Conservation (phyloP, 2,329 filamentous ascomycete species). For the Epichloe typhina region DNA sequence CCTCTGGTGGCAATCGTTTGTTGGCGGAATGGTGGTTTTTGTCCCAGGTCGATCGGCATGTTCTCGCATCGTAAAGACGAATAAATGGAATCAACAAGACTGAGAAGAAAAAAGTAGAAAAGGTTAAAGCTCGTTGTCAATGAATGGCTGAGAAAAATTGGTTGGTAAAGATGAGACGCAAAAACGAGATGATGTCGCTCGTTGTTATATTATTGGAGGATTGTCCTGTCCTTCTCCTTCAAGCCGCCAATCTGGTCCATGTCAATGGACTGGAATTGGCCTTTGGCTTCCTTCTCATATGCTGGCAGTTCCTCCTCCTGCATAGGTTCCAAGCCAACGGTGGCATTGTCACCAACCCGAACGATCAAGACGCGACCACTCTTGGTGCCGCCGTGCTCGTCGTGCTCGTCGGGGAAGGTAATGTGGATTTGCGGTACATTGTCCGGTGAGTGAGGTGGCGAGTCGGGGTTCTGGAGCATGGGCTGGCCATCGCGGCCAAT, state of each 20-base stretch:
- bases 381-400: slow-evolving; percentile 67
- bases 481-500: slow-evolving; percentile 65
- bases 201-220: slow-evolving; percentile 20
- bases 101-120: background rate
- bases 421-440: slow-evolving; percentile 92
- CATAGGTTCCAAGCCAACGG: slow-evolving; percentile 78
- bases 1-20: background rate
- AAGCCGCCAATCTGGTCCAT: slow-evolving; percentile 88
- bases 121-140: background rate
- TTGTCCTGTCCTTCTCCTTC: slow-evolving; percentile 64
- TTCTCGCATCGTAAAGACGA: too few species aligned
- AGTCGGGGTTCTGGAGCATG: slow-evolving; percentile 62
- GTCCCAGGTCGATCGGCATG: too few species aligned
- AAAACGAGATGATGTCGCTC: slow-evolving; percentile 5
- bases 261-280: slow-evolving; percentile 84
- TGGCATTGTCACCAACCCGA: slow-evolving; percentile 72
- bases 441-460: slow-evolving; percentile 65
- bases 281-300: slow-evolving; percentile 69
- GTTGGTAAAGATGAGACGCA: slow-evolving; percentile 5
- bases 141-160: slow-evolving; percentile 3
- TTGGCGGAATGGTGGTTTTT: background rate
- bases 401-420: slow-evolving; percentile 92
- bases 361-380: slow-evolving; percentile 86
- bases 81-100: background rate
- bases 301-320: slow-evolving; percentile 71